phyloP scores from a whole-genome alignment of 108 stramenopile genomes.

The Skeletonema tropicum region DNA sequence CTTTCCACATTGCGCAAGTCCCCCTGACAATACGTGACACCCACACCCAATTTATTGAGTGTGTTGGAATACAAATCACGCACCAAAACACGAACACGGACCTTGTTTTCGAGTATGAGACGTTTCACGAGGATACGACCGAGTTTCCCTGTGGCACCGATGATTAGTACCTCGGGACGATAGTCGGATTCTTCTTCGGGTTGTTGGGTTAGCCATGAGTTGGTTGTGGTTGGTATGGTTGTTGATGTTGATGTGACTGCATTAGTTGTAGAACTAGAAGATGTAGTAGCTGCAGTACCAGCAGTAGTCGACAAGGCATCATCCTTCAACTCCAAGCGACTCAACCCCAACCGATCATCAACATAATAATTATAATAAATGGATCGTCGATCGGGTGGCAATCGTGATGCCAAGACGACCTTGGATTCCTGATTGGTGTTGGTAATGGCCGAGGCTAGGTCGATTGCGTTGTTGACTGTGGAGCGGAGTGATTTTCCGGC shows the following conservation, averaged over 20 bases:
- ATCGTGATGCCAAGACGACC: constrained; percentile 8
- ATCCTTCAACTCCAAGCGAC: constrained; percentile 33
- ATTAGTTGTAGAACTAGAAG: not conserved
- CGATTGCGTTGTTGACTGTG: constrained; percentile 53
- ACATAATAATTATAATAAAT: constrained; percentile 48
- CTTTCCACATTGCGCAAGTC: constrained; percentile 85
- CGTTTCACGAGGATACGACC: constrained; percentile 87
- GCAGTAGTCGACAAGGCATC: constrained; percentile 10
- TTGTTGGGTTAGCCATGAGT: not conserved
- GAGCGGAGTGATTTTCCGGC: constrained; percentile 75
- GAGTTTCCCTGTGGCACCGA: constrained; percentile 87
- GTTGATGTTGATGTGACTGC: not conserved
- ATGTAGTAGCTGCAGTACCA: no score
- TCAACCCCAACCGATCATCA: constrained; percentile 41
- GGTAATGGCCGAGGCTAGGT: constrained; percentile 35
- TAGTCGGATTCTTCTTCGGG: constrained; percentile 41
- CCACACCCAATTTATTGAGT: constrained; percentile 84
- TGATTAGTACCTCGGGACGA: constrained; percentile 86
- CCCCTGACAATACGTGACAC: constrained; percentile 91
- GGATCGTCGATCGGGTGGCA: constrained; percentile 34
- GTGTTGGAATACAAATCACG: constrained; percentile 90
- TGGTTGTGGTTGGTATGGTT: not conserved
- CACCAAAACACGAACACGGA: constrained; percentile 87
- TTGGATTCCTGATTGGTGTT: not conserved
- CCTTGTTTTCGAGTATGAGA: constrained; percentile 71